These are phyloP conservation scores for Allantophomopsis cytisporea DNA, from an alignment of 2,329 filamentous ascomycete species.

Conservation along the genomic window DNA sequence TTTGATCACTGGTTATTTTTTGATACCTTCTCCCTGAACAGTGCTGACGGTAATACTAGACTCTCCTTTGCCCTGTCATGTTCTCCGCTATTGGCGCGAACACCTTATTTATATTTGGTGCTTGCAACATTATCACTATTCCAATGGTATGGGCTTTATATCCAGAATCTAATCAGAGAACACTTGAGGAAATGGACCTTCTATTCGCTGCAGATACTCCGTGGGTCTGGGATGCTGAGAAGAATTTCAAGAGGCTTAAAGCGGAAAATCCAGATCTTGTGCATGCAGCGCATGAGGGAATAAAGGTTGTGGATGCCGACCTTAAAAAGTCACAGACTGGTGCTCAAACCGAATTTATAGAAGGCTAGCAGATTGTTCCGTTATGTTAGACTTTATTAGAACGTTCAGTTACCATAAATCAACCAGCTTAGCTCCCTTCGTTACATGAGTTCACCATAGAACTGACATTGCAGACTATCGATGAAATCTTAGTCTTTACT, in stretches of 20 bases:
- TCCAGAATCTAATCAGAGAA: conserved; percentile 61
- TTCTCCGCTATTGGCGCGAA: conserved; percentile 51
- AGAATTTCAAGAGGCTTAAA: conserved; percentile 47
- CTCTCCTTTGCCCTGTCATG: conserved; percentile 20
- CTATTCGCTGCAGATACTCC: conserved; percentile 53
- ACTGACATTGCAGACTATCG: too few relatives aligned
- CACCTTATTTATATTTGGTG: conserved; percentile 62
- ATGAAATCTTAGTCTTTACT: too few relatives aligned
- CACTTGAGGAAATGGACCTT: conserved; percentile 63
- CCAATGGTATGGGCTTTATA: conserved; percentile 57
- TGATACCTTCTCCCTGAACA: too few relatives aligned
- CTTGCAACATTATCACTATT: conserved; percentile 50
- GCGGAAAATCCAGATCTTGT: conserved; percentile 40
- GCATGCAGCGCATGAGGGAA: conserved; percentile 18
- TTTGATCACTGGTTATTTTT: too few relatives aligned
- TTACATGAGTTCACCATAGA: too few relatives aligned
- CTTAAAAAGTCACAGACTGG: too few relatives aligned
- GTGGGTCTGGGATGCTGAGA: conserved; percentile 61
- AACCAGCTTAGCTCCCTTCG: too few relatives aligned
- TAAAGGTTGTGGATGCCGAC: conserved; percentile 11
- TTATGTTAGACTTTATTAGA: too few relatives aligned
- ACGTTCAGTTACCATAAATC: too few relatives aligned
- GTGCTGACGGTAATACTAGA: background rate
- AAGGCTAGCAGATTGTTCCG: too few relatives aligned
- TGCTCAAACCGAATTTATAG: too few relatives aligned